Evolutionary conservation across 2,329 filamentous ascomycete species (phyloP), one percentile per base, ranked within the genome.

Genomic region (Leptographium lundbergii): DNA sequence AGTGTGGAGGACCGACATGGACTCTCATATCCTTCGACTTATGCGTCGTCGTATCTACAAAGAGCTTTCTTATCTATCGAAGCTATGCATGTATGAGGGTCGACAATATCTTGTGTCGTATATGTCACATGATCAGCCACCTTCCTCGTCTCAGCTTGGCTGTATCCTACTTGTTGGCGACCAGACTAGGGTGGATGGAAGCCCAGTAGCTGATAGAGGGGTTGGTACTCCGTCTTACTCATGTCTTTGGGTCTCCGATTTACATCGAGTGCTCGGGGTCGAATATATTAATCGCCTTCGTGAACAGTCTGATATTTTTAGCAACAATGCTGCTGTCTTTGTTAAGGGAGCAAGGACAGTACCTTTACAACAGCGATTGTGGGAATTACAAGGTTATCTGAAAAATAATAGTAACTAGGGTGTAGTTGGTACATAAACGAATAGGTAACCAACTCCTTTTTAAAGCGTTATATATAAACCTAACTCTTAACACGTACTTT

Each of bases 1-100:
- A 10, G 68, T 73, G 27, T 82, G 76, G 76, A 76, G 81, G 34
- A 48, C 70, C 6, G 81, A 84, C 63, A 87, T 86, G 81, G 73
- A 77, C 39, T 68, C 71, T 0, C 71, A 79, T 29, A 65, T 87
- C 0, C 69, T 85, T 4, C 68, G 73, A 6, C 69, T 78, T 60
- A 72, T 85, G 69, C 76, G 80, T 5, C 69, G 74, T 6, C 69
- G 74, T 1, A 72, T 78, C 22, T 69, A 74, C 1, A 73, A 79
- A 24, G 69, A 75, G 0, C 67, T 87, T 13, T 58, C 75, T 6
- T 69, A 74, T 61, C 63, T 78, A 3, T 67, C 71, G 0, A 57
- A 60, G 1, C 62, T 73, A 13, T 69, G 69, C 54, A 63, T 66
- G 17, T 58, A 65, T 1, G 54, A 66, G 0, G 63, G 59, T 3